A percentile compares a stretch with the other conserved stretches of the same genome.
Evolutionary conservation across 2,329 filamentous ascomycete genomes (phyloP).

Genomic region (Calonectria henricotiae): DNA sequence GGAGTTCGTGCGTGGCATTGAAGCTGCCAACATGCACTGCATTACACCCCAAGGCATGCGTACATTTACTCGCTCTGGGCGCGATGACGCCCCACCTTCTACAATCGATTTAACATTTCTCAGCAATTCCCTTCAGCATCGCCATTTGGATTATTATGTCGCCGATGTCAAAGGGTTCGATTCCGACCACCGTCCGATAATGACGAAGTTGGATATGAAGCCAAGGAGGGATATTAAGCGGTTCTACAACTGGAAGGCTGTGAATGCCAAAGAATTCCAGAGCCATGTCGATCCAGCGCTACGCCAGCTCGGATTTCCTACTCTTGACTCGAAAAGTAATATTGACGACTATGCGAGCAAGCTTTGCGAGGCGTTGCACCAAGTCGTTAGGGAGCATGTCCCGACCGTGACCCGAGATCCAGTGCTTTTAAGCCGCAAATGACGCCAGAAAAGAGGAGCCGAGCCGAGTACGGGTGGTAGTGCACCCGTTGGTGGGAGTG

Average conservation of each 20-base stretch:
- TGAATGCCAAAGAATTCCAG: neutral
- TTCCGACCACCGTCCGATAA: neutral
- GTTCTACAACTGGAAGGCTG: neutral
- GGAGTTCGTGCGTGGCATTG: neutral
- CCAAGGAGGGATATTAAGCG: neutral
- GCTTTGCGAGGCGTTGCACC: neutral
- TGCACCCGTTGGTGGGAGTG: neutral
- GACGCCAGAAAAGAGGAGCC: neutral
- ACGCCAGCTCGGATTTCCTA: neutral
- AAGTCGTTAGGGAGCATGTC: neutral
- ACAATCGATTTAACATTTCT: neutral
- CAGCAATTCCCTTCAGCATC: neutral
- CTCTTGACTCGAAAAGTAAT: neutral
- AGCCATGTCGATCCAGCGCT: neutral
- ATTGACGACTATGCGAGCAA: neutral
- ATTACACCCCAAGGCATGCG: neutral
- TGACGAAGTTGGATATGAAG: neutral
- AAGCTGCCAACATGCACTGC: neutral
- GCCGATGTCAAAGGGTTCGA: neutral
- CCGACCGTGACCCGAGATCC: neutral
- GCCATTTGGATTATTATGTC: neutral
- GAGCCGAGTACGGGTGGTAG: neutral
- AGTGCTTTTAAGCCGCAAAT: neutral
- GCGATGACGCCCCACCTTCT: neutral
- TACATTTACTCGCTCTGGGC: neutral